A percentile compares a stretch with the other conserved stretches of the same genome.
Evolutionary conservation across 345 rosid genomes (phyloP).

Genomic region (Melaleuca quinquenervia): DNA sequence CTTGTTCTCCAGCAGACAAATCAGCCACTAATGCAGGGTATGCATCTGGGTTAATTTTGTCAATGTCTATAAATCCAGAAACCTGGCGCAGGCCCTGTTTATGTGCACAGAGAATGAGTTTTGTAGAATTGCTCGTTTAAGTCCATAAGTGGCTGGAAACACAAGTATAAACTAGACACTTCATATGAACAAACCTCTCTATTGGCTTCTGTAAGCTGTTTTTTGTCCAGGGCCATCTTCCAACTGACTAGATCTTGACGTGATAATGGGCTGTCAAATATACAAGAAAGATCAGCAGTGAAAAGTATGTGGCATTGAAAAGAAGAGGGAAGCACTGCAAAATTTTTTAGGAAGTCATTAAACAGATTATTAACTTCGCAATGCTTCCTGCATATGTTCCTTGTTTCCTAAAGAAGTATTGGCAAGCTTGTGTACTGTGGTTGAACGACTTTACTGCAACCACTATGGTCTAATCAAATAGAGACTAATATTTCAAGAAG

Average conservation of each 20-base stretch:
- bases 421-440: not conserved
- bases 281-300: not conserved
- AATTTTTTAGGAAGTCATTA: not conserved
- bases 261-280: slow-evolving; percentile 47
- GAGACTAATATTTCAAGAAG: not conserved
- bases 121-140: not conserved
- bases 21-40: slow-evolving; percentile 94
- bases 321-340: not conserved
- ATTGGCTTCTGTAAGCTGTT: slow-evolving; percentile 81
- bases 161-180: not conserved
- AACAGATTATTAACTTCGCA: not conserved
- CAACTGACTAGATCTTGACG: slow-evolving; percentile 95
- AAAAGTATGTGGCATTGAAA: not conserved
- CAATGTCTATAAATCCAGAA: slow-evolving; percentile 80
- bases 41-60: slow-evolving; percentile 77
- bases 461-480: not conserved
- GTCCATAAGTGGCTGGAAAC: not conserved
- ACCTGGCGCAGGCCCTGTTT: slow-evolving; percentile 47
- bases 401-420: not conserved
- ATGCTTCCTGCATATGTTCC: not conserved
- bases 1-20: slow-evolving; percentile 73
- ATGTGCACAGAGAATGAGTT: not conserved
- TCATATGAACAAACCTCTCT: slow-evolving; percentile 35
- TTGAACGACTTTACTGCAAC: not conserved
- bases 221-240: slow-evolving; percentile 88